Base-by-base conservation (phyloP, 1,284 basidiomycete species). In the Lignosus rhinocerotis region DNA sequence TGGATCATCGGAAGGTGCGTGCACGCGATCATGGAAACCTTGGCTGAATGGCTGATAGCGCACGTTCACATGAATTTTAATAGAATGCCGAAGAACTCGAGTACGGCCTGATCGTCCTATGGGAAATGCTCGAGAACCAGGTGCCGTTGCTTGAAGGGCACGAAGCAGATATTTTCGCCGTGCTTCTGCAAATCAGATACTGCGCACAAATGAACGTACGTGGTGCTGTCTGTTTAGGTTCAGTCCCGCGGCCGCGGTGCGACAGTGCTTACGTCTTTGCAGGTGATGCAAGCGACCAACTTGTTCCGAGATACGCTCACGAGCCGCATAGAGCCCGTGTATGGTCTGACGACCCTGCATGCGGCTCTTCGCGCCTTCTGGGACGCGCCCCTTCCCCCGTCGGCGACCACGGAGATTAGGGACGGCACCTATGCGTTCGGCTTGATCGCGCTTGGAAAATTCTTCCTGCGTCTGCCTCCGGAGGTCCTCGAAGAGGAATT, bases 401-500 rank as follows among this genome's bases (percentile, higher is more conserved):
- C 68, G 17, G 70, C 77, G 17, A 78, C 78, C 45, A 74, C 70
- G 34, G 82, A 84, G 36, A 76, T 80, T 54, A 89, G 84, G 68
- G 77, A 85, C 16, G 75, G 83, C 11, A 85, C 88, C 2, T 89
- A 87, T 70, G 90, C 90, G 3, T 93, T 92, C 71, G 92, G 89
- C 1, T 77, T 94, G 58, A 86, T 92, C 62, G 88, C 88, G 1
- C 72, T 94, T 11, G 91, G 88, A 36, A 92, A 88, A 71, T 91
- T 93, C 65, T 85, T 92, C 63, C 72, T 93, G 60, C 83, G 87
- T 38, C 75, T 94, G 19, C 92, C 92, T 10, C 78, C 83, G 9
- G 92, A 93, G 69, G 86, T 94, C 44, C 81, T 93, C 33, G 92
- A 94, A 71, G 92, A 94, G 61, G 92, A 93, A 65, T 70, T 94